Evolutionary conservation across 75 land plant species (phyloP).

Genomic region (Picea sitchensis): DNA sequence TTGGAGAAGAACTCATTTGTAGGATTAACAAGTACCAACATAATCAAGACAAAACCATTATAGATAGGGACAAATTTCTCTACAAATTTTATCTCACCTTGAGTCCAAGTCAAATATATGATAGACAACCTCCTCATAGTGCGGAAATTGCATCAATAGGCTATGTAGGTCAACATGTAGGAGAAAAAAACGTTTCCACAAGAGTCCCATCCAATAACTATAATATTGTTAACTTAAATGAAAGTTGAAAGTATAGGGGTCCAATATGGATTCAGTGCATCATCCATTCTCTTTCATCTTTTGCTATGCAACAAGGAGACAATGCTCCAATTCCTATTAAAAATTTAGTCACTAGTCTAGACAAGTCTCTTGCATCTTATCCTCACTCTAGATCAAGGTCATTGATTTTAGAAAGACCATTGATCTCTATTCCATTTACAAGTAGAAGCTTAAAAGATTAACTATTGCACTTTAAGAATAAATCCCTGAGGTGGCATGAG

Average conservation of each 20-base stretch:
- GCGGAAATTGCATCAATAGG: slow-evolving; percentile 21
- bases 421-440: slow-evolving; percentile 18
- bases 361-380: slow-evolving; percentile 31
- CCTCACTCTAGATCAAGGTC: slow-evolving; percentile 58
- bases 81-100: no score
- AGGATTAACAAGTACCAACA: no score
- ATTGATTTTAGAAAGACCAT: slow-evolving; percentile 15
- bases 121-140: slow-evolving; percentile 27
- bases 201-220: slow-evolving; percentile 56
- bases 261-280: no score
- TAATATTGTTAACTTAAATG: slow-evolving; percentile 50
- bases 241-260: slow-evolving; percentile 46
- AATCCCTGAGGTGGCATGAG: slow-evolving; percentile 97
- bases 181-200: slow-evolving; percentile 47
- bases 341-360: slow-evolving; percentile 8
- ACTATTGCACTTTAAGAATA: slow-evolving; percentile 67
- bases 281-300: slow-evolving; percentile 32
- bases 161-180: slow-evolving; percentile 27
- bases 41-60: no score
- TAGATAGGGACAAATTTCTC: no score
- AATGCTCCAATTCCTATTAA: slow-evolving; percentile 36
- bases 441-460: slow-evolving; percentile 23
- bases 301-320: slow-evolving; percentile 38
- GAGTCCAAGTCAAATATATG: no score
- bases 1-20: no score